Percentiles rank a stretch among this genome's conserved stretches.
These are phyloP conservation scores for Heterobasidion irregulare DNA, from an alignment of 1,284 basidiomycete species.

Conservation along the genomic window DNA sequence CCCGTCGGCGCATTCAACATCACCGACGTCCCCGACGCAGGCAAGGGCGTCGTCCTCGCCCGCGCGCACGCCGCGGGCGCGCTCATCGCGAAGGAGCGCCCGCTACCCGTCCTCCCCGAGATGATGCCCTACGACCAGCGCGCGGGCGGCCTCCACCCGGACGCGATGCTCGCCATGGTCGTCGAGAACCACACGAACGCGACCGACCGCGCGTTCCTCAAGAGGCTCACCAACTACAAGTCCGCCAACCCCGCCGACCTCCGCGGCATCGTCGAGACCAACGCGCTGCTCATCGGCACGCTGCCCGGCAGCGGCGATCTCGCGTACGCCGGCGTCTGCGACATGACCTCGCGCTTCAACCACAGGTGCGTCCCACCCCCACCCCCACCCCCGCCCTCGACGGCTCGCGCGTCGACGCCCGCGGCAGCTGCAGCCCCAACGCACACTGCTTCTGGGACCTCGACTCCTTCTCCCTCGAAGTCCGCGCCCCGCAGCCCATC, in stretches of 20 bases:
- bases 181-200: background rate
- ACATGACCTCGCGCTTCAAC: constrained; percentile 13
- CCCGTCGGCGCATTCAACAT: background rate
- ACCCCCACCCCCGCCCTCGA: background rate
- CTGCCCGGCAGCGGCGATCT: constrained; percentile 3
- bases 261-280: constrained; percentile 14
- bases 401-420: background rate
- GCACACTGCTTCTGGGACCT: constrained; percentile 9
- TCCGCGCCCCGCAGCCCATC: constrained; percentile 13
- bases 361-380: constrained; percentile 12
- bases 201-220: constrained; percentile 1
- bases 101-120: constrained; percentile 6
- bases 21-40: background rate
- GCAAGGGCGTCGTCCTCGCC: constrained; percentile 10
- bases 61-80: too few species aligned
- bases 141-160: too few species aligned
- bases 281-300: constrained; percentile 10
- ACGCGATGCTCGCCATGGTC: constrained; percentile 3
- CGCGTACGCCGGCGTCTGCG: constrained; percentile 11
- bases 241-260: background rate
- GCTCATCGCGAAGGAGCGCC: constrained; percentile 9
- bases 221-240: constrained; percentile 7
- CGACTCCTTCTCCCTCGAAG: constrained; percentile 10
- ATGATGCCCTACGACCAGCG: too few species aligned
- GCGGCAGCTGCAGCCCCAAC: constrained; percentile 15